A percentile compares a stretch with the other conserved stretches of the same genome.
phyloP scores from a whole-genome alignment of 2,329 filamentous ascomycete genomes.

The Xylariaceae sp. region DNA sequence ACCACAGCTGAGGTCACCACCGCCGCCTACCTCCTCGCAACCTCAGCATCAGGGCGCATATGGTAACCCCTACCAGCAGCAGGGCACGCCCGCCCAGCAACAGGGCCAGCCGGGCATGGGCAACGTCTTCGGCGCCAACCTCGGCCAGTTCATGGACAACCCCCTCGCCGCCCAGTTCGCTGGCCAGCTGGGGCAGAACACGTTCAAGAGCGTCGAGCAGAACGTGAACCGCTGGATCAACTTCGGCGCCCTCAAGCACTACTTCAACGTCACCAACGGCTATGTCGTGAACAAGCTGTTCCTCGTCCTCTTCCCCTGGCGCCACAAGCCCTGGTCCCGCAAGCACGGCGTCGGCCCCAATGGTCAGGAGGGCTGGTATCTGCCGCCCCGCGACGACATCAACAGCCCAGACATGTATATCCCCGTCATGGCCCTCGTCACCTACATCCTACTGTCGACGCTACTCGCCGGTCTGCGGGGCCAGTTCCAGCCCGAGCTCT shows the following conservation, averaged over 20 bases:
- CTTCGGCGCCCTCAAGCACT: slow-evolving; percentile 91
- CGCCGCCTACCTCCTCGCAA: slow-evolving; percentile 68
- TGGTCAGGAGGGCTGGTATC: slow-evolving; percentile 72
- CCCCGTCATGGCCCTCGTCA: slow-evolving; percentile 88
- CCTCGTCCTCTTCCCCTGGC: slow-evolving; percentile 94
- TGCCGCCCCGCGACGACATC: slow-evolving; percentile 90
- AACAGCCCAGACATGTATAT: slow-evolving; percentile 99
- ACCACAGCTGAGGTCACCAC: slow-evolving; percentile 92
- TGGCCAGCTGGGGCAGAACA: slow-evolving; percentile 88
- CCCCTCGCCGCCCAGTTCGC: slow-evolving; percentile 86
- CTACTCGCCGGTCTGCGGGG: slow-evolving; percentile 86
- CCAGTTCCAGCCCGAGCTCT: slow-evolving; percentile 88
- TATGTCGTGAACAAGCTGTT: slow-evolving; percentile 93
- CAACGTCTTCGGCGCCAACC: slow-evolving; percentile 64
- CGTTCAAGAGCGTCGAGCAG: slow-evolving; percentile 90
- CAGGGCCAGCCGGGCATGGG: slow-evolving; percentile 36
- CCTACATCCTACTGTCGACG: slow-evolving; percentile 92
- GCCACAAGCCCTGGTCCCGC: slow-evolving; percentile 95
- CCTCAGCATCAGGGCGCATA: slow-evolving; percentile 65
- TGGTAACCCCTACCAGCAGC: slow-evolving; percentile 75
- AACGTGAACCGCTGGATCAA: slow-evolving; percentile 89
- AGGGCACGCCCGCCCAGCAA: slow-evolving; percentile 45
- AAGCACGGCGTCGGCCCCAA: slow-evolving; percentile 73
- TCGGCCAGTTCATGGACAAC: slow-evolving; percentile 93
- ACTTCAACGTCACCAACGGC: slow-evolving; percentile 98